These are phyloP conservation scores for Collybiopsis luxurians DNA, from an alignment of 768 basidiomycete genomes.

Conservation along the genomic window DNA sequence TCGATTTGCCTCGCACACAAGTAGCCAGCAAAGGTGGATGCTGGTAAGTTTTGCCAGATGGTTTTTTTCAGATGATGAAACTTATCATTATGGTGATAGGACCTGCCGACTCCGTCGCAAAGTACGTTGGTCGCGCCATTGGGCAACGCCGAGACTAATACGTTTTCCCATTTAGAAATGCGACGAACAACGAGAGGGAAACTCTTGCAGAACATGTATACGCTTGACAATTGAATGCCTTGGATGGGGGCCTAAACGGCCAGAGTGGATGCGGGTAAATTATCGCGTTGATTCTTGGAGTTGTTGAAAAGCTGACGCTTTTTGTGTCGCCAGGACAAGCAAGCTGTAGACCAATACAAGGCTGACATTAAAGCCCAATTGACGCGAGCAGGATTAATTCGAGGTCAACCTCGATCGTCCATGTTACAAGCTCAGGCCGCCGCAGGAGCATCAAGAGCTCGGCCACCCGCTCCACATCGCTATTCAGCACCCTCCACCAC, in stretches of 20 bases:
- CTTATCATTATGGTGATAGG: constrained; percentile 38
- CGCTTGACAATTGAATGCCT: constrained; percentile 80
- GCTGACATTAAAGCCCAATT: constrained; percentile 81
- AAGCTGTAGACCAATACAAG: constrained; percentile 78
- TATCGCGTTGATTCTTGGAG: background rate
- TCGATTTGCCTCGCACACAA: constrained; percentile 50
- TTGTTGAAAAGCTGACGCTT: background rate
- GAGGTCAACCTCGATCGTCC: constrained; percentile 73
- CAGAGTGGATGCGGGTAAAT: constrained; percentile 87
- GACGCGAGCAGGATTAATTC: constrained; percentile 73
- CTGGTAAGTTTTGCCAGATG: constrained; percentile 50
- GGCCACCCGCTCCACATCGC: constrained; percentile 24
- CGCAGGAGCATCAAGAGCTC: constrained; percentile 20
- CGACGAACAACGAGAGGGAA: constrained; percentile 78
- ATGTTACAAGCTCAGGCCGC: constrained; percentile 33
- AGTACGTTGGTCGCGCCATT: constrained; percentile 33
- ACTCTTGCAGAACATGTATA: constrained; percentile 79
- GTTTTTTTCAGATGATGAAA: constrained; percentile 12
- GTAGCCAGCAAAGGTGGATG: constrained; percentile 72
- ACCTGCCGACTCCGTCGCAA: constrained; percentile 83
- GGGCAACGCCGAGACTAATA: constrained; percentile 10
- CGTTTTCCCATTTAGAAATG: constrained; percentile 61
- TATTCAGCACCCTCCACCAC: constrained; percentile 26
- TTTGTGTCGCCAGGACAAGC: constrained; percentile 64
- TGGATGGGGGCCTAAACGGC: constrained; percentile 81